Percentiles rank a stretch among this genome's conserved stretches.
These are phyloP conservation scores for Fusarium solani-melongenae DNA, from an alignment of 2,329 filamentous ascomycete species.

Conservation along the genomic window DNA sequence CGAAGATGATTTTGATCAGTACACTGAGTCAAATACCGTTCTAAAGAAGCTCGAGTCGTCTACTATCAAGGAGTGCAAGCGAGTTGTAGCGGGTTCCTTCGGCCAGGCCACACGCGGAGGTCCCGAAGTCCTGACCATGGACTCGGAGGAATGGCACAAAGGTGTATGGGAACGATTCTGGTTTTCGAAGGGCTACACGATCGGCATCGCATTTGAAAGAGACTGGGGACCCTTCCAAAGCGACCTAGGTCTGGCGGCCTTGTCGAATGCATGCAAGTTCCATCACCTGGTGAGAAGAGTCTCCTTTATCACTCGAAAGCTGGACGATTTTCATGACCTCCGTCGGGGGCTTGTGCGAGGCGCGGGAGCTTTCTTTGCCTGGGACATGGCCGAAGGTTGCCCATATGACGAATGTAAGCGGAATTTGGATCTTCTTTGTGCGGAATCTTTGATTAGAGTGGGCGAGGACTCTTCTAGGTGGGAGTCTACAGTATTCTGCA, in stretches of 20 bases:
- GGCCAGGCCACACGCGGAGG: neutral
- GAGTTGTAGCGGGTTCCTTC: neutral
- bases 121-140: neutral
- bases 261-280: neutral
- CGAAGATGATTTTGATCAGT: neutral
- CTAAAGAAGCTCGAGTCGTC: neutral
- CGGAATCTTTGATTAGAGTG: neutral
- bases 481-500: neutral
- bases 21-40: neutral
- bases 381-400: neutral
- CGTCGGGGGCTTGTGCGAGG: neutral
- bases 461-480: neutral
- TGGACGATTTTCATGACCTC: neutral
- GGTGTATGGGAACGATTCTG: neutral
- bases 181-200: neutral
- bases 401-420: neutral
- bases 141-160: neutral
- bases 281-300: neutral
- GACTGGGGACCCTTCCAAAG: neutral
- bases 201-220: neutral
- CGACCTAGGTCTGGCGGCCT: neutral
- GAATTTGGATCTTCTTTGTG: neutral
- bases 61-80: fast-evolving
- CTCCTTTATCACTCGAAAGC: neutral
- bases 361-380: neutral